Conservation (phyloP, 1,284 basidiomycete species). For the Agroathelia rolfsii region DNA sequence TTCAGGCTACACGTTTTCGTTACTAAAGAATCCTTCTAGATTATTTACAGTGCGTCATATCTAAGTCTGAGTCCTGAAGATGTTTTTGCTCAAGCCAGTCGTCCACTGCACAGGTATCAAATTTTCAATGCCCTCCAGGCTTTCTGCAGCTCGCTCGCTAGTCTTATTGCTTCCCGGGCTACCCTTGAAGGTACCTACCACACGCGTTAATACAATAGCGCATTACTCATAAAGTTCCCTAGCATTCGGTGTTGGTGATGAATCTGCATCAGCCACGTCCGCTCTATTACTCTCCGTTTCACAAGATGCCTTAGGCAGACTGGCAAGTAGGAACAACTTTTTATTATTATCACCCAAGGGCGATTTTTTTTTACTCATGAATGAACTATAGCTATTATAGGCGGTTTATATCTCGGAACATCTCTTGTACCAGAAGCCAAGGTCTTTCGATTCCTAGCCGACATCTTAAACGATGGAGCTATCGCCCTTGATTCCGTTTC, state of each 20-base stretch:
- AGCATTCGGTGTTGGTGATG: conserved; percentile 63
- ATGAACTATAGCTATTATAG: conserved; percentile 40
- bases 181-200: conserved; percentile 44
- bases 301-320: conserved; percentile 51
- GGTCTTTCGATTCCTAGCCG: conserved; percentile 60
- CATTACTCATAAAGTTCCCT: background rate
- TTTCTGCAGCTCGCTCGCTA: conserved; percentile 56
- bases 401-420: conserved; percentile 51
- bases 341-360: background rate
- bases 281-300: conserved; percentile 53
- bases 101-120: conserved; percentile 36
- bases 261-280: conserved; percentile 53
- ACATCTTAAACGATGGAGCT: conserved; percentile 52
- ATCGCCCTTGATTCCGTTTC: conserved; percentile 51
- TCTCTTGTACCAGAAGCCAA: conserved; percentile 61
- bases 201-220: background rate
- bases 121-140: conserved; percentile 57
- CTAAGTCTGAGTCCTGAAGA: conserved; percentile 4
- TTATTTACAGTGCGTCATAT: conserved; percentile 20
- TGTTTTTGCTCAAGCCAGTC: too few relatives aligned
- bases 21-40: conserved; percentile 13
- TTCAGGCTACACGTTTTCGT: background rate
- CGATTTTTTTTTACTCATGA: conserved; percentile 1
- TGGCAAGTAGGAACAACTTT: conserved; percentile 40
- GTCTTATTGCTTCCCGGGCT: conserved; percentile 55